Evolutionary conservation across 2,329 filamentous ascomycete genomes (phyloP).

Genomic region (Cytospora chrysosperma): DNA sequence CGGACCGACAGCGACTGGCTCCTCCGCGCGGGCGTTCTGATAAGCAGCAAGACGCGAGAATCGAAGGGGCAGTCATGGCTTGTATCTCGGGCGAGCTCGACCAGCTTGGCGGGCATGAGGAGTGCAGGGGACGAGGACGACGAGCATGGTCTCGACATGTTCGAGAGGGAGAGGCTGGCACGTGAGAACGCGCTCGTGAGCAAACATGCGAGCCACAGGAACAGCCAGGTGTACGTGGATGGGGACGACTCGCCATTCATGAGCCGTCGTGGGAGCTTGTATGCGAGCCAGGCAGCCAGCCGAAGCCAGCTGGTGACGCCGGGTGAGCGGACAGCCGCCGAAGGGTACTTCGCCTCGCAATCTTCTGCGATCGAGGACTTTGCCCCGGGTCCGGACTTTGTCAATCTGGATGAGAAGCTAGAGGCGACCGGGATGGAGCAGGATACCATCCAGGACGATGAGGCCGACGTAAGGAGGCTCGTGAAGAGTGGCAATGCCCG

Average conservation of each 20-base stretch:
- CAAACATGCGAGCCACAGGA: slow-evolving; percentile 47
- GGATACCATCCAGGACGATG: slow-evolving; percentile 53
- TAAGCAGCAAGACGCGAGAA: slow-evolving; percentile 62
- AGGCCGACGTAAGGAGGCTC: slow-evolving; percentile 56
- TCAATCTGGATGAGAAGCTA: slow-evolving; percentile 59
- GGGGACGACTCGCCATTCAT: slow-evolving; percentile 36
- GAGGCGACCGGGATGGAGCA: slow-evolving; percentile 50
- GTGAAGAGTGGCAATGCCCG: slow-evolving; percentile 51
- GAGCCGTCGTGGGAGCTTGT: slow-evolving; percentile 50
- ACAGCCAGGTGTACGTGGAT: slow-evolving; percentile 41
- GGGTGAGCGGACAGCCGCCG: slow-evolving; percentile 38
- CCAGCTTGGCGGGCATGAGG: slow-evolving; percentile 53
- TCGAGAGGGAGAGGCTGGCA: slow-evolving; percentile 37
- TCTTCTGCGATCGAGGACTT: slow-evolving; percentile 36
- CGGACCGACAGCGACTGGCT: slow-evolving; percentile 63
- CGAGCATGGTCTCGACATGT: slow-evolving; percentile 24
- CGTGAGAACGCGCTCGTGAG: slow-evolving; percentile 39
- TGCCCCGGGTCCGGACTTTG: slow-evolving; percentile 57
- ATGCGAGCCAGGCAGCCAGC: slow-evolving; percentile 44
- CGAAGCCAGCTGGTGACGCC: slow-evolving; percentile 47
- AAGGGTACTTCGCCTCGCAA: slow-evolving; percentile 38
- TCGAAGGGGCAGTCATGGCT: slow-evolving; percentile 70
- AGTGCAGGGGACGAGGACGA: slow-evolving; percentile 42
- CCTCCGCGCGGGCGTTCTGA: slow-evolving; percentile 59
- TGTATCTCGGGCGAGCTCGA: slow-evolving; percentile 63